A percentile compares a stretch with the other conserved stretches of the same genome.
Evolutionary conservation across 345 rosid genomes (phyloP).

Genomic region (Jatropha curcas): DNA sequence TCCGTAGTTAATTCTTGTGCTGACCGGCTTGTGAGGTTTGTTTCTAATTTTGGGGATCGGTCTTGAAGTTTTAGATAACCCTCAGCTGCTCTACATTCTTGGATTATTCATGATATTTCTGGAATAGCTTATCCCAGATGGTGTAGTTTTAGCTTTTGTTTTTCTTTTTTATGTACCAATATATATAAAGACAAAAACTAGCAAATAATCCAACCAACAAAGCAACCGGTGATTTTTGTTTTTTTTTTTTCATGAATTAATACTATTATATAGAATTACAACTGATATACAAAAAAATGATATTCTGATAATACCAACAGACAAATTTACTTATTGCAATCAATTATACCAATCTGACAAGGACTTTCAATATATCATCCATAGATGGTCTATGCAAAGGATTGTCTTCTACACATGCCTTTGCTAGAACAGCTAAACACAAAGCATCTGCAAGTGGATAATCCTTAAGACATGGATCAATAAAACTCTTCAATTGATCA

Average conservation of each 20-base stretch:
- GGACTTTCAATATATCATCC: conserved; percentile 56
- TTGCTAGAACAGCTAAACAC: conserved; percentile 56
- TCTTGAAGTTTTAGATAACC: no score
- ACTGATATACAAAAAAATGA: not conserved
- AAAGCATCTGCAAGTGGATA: conserved; percentile 55
- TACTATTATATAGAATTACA: no score
- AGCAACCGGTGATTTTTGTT: not conserved
- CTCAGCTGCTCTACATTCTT: no score
- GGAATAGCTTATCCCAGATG: no score
- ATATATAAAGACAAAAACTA: no score
- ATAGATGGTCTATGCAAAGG: conserved; percentile 56
- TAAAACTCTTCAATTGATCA: conserved; percentile 52
- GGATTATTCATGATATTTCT: no score
- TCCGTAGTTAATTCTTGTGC: no score
- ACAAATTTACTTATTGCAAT: conserved; percentile 2
- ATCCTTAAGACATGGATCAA: conserved; percentile 53
- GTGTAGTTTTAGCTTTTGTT: no score
- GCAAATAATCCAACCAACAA: not conserved
- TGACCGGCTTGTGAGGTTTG: no score
- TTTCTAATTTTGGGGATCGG: no score
- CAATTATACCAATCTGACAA: conserved; percentile 45
- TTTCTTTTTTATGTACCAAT: no score
- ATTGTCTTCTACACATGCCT: conserved; percentile 58
- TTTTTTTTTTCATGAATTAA: no score
- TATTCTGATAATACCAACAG: not conserved